A percentile compares a stretch with the other conserved stretches of the same genome.
Evolutionary conservation across 2,329 filamentous ascomycete species (phyloP).

Genomic region (Alternaria arbusti): DNA sequence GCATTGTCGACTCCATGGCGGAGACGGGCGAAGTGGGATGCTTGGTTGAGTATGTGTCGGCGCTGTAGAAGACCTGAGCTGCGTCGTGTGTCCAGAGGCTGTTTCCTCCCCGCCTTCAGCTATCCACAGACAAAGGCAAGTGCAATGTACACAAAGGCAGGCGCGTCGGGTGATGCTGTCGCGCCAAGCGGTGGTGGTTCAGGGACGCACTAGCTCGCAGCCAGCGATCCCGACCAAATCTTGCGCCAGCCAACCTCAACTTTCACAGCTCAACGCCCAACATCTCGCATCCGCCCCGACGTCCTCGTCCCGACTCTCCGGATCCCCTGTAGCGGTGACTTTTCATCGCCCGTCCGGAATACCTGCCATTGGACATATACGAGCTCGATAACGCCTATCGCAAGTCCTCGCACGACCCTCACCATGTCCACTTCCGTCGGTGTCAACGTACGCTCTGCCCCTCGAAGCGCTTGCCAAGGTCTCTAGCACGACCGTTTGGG

Average conservation of each 20-base stretch:
- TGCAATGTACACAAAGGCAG: neutral
- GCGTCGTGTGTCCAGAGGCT: neutral
- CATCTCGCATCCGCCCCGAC: slow-evolving; percentile 31
- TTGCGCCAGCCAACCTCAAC: slow-evolving; percentile 40
- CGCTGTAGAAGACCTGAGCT: neutral
- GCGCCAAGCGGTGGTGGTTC: slow-evolving; percentile 32
- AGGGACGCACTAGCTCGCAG: slow-evolving; percentile 27
- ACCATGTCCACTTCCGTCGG: slow-evolving; percentile 57
- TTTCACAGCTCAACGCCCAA: slow-evolving; percentile 31
- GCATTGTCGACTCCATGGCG: slow-evolving; percentile 63
- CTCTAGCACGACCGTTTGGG: neutral
- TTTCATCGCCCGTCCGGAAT: slow-evolving; percentile 24
- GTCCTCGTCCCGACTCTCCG: slow-evolving; percentile 24
- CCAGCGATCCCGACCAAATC: slow-evolving; percentile 27
- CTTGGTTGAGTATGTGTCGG: neutral
- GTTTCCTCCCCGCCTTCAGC: neutral
- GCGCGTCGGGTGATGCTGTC: slow-evolving; percentile 15
- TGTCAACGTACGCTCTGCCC: slow-evolving; percentile 57
- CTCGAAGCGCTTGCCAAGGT: neutral
- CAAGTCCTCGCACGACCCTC: slow-evolving; percentile 31
- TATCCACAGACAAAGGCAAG: neutral
- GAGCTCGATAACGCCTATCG: slow-evolving; percentile 22
- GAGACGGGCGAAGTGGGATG: slow-evolving; percentile 9
- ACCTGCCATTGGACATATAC: slow-evolving; percentile 41
- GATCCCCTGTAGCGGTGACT: slow-evolving; percentile 19